Conservation (phyloP, 768 basidiomycete species). For the Suillus placidus region DNA sequence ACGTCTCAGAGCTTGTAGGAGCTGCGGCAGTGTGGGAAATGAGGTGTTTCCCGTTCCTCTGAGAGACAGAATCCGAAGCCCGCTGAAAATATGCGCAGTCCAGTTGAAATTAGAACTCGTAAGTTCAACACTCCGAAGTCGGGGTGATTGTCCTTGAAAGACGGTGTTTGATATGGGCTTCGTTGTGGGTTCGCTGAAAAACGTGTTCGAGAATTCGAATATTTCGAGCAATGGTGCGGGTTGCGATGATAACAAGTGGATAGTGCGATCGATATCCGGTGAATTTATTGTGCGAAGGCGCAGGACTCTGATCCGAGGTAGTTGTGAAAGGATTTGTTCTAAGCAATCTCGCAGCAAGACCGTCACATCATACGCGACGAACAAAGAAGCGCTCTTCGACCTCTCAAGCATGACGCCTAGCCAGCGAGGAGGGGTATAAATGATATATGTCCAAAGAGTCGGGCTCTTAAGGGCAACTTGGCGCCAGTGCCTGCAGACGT, state of each 20-base stretch:
- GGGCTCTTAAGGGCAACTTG: not conserved
- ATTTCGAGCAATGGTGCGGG: conserved; percentile 38
- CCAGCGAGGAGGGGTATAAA: conserved; percentile 39
- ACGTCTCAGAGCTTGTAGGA: conserved; percentile 34
- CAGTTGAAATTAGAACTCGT: conserved; percentile 37
- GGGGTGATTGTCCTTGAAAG: conserved; percentile 36
- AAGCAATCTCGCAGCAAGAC: conserved; percentile 31
- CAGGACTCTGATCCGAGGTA: conserved; percentile 24
- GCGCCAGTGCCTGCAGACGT: conserved; percentile 2
- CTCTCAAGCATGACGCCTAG: conserved; percentile 45
- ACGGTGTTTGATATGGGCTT: conserved; percentile 26
- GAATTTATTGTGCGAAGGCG: not conserved
- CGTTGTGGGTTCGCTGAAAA: conserved; percentile 20
- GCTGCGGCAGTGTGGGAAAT: conserved; percentile 25
- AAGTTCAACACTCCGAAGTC: conserved; percentile 41
- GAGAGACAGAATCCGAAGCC: conserved; percentile 41
- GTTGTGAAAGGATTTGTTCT: conserved; percentile 9
- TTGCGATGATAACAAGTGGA: conserved; percentile 14
- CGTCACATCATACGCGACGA: conserved; percentile 36
- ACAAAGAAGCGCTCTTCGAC: conserved; percentile 42
- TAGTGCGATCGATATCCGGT: not conserved
- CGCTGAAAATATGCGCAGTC: conserved; percentile 37
- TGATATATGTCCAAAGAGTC: conserved; percentile 21
- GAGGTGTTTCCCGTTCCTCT: conserved; percentile 26
- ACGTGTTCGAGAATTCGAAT: conserved; percentile 28